A percentile compares a stretch with the other conserved stretches of the same genome.
phyloP scores from a whole-genome alignment of 2,329 filamentous ascomycete species.

The Trichoderma harzianum region DNA sequence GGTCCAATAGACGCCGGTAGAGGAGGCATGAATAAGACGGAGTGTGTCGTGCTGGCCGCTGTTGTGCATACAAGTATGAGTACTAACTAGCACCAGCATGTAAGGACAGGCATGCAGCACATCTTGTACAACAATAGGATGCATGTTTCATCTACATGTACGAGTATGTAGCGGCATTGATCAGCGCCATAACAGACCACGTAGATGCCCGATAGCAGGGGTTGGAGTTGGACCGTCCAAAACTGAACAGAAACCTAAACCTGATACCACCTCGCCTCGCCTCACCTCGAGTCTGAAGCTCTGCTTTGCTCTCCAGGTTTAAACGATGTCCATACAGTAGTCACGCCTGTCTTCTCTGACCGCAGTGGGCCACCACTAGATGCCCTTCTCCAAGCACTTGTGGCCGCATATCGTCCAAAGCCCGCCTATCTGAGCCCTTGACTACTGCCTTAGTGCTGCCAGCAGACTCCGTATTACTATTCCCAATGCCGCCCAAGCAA shows the following conservation, averaged over 20 bases:
- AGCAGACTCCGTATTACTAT: conserved; percentile 11
- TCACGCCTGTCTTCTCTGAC: background rate
- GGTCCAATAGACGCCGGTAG: background rate
- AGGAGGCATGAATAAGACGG: background rate
- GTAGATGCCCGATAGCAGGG: background rate
- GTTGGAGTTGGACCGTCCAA: background rate
- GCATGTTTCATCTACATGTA: conserved; percentile 5
- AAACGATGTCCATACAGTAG: background rate
- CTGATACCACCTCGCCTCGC: background rate
- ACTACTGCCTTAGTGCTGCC: conserved; percentile 7
- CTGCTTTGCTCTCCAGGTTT: background rate
- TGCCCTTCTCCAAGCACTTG: background rate
- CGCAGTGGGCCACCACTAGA: background rate
- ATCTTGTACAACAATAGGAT: conserved; percentile 16
- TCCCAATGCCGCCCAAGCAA: conserved; percentile 10
- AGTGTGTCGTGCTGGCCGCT: background rate
- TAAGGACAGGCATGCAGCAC: background rate
- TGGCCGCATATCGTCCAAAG: background rate
- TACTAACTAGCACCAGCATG: background rate
- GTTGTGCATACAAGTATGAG: background rate
- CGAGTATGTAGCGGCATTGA: background rate
- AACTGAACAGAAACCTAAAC: background rate
- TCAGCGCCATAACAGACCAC: background rate
- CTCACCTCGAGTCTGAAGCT: background rate
- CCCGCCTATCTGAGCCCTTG: conserved; percentile 15